These are phyloP conservation scores for Boechera divaricarpa DNA, from an alignment of 345 rosid species.

Conservation along the genomic window DNA sequence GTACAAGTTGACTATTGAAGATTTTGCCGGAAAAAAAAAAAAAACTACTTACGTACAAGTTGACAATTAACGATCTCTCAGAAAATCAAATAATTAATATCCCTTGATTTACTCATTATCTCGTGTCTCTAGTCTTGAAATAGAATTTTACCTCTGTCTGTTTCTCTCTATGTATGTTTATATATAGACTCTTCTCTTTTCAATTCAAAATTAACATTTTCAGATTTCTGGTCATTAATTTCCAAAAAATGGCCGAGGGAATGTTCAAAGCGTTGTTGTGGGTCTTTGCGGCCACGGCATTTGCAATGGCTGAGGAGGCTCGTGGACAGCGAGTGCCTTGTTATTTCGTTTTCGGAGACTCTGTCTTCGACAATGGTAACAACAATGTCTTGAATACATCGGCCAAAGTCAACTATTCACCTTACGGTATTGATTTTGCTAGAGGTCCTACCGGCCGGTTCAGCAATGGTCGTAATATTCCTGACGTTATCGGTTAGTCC, in stretches of 20 bases:
- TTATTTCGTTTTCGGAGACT: conserved; percentile 72
- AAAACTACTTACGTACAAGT: neutral
- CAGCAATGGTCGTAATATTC: conserved; percentile 58
- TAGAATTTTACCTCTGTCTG: conserved; percentile 13
- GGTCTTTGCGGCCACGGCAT: conserved; percentile 11
- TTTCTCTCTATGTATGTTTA: conserved; percentile 5
- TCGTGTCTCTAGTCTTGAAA: conserved; percentile 32
- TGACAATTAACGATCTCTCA: neutral
- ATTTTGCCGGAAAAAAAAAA: neutral
- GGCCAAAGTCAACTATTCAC: conserved; percentile 60
- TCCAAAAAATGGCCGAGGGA: conserved; percentile 18
- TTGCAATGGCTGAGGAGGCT: conserved; percentile 21
- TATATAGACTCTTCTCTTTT: conserved; percentile 22
- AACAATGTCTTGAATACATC: conserved; percentile 52
- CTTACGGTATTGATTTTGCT: conserved; percentile 65
- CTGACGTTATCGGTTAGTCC: conserved; percentile 60
- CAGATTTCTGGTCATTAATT: neutral
- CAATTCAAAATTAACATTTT: conserved; percentile 1
- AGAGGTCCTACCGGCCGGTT: conserved; percentile 69
- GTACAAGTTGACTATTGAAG: conserved; percentile 12
- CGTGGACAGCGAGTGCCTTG: conserved; percentile 54
- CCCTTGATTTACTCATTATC: conserved; percentile 5
- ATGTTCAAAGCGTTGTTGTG: conserved; percentile 22
- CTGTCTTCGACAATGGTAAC: conserved; percentile 63
- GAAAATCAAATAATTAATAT: neutral